A percentile compares a stretch with the other conserved stretches of the same genome.
phyloP scores from a whole-genome alignment of 306 rosid species.

The Canavalia ensiformis region DNA sequence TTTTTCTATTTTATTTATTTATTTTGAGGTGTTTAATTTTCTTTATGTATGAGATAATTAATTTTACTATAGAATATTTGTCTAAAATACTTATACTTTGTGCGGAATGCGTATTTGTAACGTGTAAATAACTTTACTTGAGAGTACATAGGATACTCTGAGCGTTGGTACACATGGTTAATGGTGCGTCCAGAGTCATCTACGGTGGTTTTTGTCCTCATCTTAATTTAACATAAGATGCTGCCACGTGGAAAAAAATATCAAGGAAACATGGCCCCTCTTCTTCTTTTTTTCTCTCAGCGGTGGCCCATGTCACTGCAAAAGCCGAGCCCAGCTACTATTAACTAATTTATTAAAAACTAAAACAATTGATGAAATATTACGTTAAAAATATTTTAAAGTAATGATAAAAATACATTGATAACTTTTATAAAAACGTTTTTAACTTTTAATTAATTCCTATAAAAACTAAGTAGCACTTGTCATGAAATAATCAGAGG shows the following conservation, averaged over 20 bases:
- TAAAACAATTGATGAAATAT: too few relatives aligned
- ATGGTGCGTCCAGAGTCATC: constrained; percentile 41
- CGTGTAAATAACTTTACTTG: background rate
- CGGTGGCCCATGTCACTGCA: constrained; percentile 3
- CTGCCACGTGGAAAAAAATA: constrained; percentile 37
- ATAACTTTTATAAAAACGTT: too few relatives aligned
- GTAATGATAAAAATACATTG: too few relatives aligned
- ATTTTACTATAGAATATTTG: too few relatives aligned
- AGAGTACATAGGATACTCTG: constrained; percentile 63
- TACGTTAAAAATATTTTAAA: too few relatives aligned
- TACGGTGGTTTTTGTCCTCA: constrained; percentile 53
- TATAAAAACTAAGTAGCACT: too few relatives aligned
- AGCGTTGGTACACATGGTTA: constrained; percentile 29
- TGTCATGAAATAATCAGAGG: constrained; percentile 18
- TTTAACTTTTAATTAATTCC: too few relatives aligned
- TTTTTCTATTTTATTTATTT: background rate
- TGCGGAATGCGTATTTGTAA: background rate
- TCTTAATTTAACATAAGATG: background rate
- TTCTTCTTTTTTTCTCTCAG: background rate
- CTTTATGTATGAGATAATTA: background rate
- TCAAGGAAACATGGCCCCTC: background rate
- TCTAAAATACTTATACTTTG: background rate
- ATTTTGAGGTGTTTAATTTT: background rate
- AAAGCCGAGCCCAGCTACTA: background rate
- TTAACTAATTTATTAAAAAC: too few relatives aligned